Conservation (phyloP, 176 grass and related monocot genomes). For the Poa annua region DNA sequence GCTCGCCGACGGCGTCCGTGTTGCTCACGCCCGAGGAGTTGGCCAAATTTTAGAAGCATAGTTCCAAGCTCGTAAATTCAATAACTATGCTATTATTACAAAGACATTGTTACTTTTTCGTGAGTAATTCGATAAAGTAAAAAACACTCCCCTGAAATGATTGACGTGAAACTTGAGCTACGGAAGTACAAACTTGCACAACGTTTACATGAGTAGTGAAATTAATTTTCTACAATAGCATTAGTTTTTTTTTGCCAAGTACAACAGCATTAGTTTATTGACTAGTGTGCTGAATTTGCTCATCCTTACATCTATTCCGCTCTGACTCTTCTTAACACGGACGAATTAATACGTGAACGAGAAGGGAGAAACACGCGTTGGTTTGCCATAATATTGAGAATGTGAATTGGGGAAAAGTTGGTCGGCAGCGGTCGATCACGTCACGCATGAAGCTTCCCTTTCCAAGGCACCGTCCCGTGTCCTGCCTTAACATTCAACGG, state of each 20-base stretch:
- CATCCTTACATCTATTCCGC: background rate
- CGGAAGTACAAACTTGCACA: too few relatives aligned
- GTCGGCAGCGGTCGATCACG: slow-evolving; percentile 31
- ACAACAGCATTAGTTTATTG: background rate
- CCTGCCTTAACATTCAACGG: slow-evolving; percentile 24
- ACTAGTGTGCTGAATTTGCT: background rate
- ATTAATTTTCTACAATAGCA: background rate
- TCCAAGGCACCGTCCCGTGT: background rate
- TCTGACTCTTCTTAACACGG: background rate
- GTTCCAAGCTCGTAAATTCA: too few relatives aligned
- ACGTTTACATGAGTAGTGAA: background rate
- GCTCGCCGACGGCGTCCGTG: too few relatives aligned
- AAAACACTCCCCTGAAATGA: too few relatives aligned
- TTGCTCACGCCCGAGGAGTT: too few relatives aligned
- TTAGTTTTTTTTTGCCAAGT: too few relatives aligned
- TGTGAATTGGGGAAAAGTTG: background rate
- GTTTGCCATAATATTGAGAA: background rate
- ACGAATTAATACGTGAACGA: background rate
- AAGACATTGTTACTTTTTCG: too few relatives aligned
- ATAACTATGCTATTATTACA: too few relatives aligned
- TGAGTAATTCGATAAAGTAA: too few relatives aligned
- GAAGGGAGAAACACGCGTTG: background rate
- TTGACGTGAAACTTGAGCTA: too few relatives aligned
- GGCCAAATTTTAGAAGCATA: too few relatives aligned
- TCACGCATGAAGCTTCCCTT: background rate